Evolutionary conservation across 495 filamentous ascomycete genomes (phyloP).

Genomic region (Penicillium alfredii): DNA sequence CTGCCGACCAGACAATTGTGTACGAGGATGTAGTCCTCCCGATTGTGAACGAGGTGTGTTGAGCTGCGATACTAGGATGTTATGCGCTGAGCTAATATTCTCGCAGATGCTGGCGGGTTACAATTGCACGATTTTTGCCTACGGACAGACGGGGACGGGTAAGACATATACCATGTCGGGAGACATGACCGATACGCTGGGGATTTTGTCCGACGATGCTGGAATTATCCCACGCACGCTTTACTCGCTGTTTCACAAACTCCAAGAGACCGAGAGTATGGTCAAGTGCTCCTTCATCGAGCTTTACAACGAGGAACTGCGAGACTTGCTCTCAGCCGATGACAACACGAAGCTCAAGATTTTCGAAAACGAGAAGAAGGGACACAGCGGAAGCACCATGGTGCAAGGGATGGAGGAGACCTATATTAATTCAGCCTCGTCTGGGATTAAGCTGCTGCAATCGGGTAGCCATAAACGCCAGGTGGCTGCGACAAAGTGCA

Average conservation of each 20-base stretch:
- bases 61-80: not conserved
- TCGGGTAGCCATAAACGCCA: slow-evolving; percentile 87
- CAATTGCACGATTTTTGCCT: slow-evolving; percentile 98
- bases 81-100: not conserved
- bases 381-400: slow-evolving; percentile 61
- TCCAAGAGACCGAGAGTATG: slow-evolving; percentile 78
- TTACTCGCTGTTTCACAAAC: slow-evolving; percentile 76
- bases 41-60: slow-evolving; percentile 79
- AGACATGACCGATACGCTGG: slow-evolving; percentile 82
- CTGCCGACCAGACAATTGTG: slow-evolving; percentile 85
- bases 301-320: slow-evolving; percentile 93
- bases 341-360: slow-evolving; percentile 88
- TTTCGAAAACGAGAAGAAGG: slow-evolving; percentile 85
- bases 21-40: slow-evolving; percentile 93
- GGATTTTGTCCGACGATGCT: slow-evolving; percentile 80
- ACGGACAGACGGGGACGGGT: slow-evolving; percentile 94
- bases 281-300: slow-evolving; percentile 99
- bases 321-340: slow-evolving; percentile 76
- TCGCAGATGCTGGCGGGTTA: slow-evolving; percentile 85
- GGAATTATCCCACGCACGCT: slow-evolving; percentile 91
- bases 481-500: slow-evolving; percentile 96
- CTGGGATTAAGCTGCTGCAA: slow-evolving; percentile 84
- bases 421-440: slow-evolving; percentile 75
- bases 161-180: slow-evolving; percentile 99
- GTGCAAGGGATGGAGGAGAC: slow-evolving; percentile 98